Evolutionary conservation across 371 early-diverging fungal genomes (phyloP), one percentile per base, ranked within the genome.

Genomic region (Mortierella sp.): DNA sequence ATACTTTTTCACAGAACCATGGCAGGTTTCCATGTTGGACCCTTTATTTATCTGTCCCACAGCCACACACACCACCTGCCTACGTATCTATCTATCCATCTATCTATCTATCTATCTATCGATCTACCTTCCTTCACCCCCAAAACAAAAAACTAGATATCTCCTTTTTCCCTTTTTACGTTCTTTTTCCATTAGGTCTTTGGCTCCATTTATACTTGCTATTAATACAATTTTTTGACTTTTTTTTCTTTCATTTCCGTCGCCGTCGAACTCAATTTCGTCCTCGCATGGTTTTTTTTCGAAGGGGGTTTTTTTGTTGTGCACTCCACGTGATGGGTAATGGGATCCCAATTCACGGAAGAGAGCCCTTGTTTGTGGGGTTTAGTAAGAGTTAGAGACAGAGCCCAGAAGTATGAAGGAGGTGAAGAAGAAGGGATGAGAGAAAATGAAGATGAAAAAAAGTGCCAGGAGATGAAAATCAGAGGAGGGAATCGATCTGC

Each of bases 221-320:
- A 64, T 64, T 41, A 64, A 40, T 41, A 37, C 41, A 37, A 2
- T 26, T 24, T 16, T 40, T 64, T 40, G 37, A 34, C 64, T 9
- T 39, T 41, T 64, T 39, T 58, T 29, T n/a, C n/a, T 58, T 40
- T 64, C 64, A 40, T 41, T 64, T 41, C 64, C 41, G 39, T 40
- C 64, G 1, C 31, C 31, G 16, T 16, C 19, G 55, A 55, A 31
- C 31, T n/a, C n/a, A 31, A n/a, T 50, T 50, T 50, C 50, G 14
- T 50, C n/a, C n/a, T 24, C 24, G 24, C 24, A n/a, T 50, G 16
- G 8, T 9, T 50, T 24, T 13, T 50, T 50, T 48, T 48, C 3
- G n/a, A n/a, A n/a, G n/a, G n/a, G n/a, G n/a, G n/a, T 48, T 48
- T 48, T 48, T 3, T 48, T 48, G 6, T n/a, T 48, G 48, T n/a